Conservation (phyloP, 2,329 filamentous ascomycete genomes). For the Thelonectria rubi region DNA sequence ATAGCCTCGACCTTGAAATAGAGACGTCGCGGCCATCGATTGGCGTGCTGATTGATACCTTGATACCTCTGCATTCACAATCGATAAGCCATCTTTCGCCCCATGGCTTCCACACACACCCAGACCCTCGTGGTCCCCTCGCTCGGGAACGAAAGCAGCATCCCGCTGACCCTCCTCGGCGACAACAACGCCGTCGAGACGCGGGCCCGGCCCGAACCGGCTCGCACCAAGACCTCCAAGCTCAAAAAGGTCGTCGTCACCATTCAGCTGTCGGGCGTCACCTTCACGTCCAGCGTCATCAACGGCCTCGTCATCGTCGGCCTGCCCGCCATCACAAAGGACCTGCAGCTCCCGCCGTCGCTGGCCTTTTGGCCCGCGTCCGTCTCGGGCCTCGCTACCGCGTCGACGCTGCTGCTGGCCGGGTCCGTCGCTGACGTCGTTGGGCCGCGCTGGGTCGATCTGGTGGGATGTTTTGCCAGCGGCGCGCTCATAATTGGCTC, state of each 20-base stretch:
- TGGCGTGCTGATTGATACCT: no score
- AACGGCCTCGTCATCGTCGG: conserved; percentile 49
- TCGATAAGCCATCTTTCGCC: neutral
- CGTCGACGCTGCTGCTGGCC: conserved; percentile 49
- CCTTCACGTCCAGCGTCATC: conserved; percentile 37
- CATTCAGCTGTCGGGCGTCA: conserved; percentile 39
- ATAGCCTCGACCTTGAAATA: no score
- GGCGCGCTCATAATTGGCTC: conserved; percentile 45
- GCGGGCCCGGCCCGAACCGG: neutral
- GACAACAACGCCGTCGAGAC: conserved; percentile 1
- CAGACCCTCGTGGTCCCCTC: conserved; percentile 15
- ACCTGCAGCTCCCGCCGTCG: conserved; percentile 45
- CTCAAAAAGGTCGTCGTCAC: conserved; percentile 35
- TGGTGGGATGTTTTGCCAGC: conserved; percentile 46
- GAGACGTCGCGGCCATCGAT: no score
- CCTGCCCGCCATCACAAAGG: conserved; percentile 52
- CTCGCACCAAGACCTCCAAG: conserved; percentile 17
- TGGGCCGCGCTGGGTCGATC: conserved; percentile 46
- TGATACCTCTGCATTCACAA: no score
- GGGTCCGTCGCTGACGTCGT: conserved; percentile 51
- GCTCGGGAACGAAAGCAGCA: conserved; percentile 1
- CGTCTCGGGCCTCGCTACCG: conserved; percentile 48
- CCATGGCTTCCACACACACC: conserved; percentile 13
- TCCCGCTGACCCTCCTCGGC: conserved; percentile 12
- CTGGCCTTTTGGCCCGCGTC: conserved; percentile 54